These are phyloP conservation scores for Neonectria hederae DNA, from an alignment of 2,329 filamentous ascomycete genomes.

Conservation along the genomic window DNA sequence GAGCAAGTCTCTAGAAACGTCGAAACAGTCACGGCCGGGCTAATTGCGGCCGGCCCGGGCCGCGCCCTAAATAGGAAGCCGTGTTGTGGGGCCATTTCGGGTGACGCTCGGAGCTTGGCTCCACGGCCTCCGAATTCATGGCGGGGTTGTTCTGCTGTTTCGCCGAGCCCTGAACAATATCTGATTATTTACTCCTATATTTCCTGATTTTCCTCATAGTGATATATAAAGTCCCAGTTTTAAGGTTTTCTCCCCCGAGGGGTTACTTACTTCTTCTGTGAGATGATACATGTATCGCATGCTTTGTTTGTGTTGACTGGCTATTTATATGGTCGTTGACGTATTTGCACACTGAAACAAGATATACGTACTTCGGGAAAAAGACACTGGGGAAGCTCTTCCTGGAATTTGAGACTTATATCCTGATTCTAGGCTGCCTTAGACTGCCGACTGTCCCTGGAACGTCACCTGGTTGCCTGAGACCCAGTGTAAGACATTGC, in stretches of 20 bases:
- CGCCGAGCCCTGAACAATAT: no score
- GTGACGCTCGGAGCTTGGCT: not conserved
- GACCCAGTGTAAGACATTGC: not conserved
- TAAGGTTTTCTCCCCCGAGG: no score
- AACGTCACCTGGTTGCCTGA: not conserved
- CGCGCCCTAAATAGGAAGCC: constrained; percentile 2
- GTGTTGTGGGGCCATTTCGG: constrained; percentile 2
- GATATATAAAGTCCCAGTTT: not conserved
- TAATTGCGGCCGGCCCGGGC: not conserved
- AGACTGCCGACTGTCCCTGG: not conserved
- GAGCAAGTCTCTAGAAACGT: not conserved
- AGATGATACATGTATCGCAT: not conserved
- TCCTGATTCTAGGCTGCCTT: not conserved
- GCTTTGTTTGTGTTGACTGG: not conserved
- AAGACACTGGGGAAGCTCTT: no score
- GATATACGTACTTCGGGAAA: not conserved
- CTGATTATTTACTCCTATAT: no score
- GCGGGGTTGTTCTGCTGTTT: not conserved
- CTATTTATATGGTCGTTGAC: not conserved
- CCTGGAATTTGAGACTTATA: not conserved
- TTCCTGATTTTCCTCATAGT: not conserved
- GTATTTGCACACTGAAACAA: not conserved
- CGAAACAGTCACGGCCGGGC: not conserved
- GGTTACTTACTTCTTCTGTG: not conserved
- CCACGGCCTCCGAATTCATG: not conserved